Percentiles rank a stretch among this genome's conserved stretches.
Conservation (phyloP, 1,284 basidiomycete species). For the Papiliotrema terrestris region DNA sequence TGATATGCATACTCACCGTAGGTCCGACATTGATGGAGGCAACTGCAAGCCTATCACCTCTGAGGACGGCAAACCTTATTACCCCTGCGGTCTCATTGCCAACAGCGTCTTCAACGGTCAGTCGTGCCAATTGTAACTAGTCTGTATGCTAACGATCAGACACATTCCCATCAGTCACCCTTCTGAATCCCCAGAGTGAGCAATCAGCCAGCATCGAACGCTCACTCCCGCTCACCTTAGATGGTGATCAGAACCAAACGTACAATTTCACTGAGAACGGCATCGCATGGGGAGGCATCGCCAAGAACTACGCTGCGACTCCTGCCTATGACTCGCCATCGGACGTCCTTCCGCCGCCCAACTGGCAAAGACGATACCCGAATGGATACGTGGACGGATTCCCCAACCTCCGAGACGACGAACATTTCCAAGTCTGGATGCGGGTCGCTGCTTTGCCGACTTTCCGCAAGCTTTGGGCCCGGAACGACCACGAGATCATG, state of each 20-base stretch:
- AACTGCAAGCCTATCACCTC: slow-evolving; percentile 86
- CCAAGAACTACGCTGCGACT: slow-evolving; percentile 74
- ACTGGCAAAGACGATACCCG: slow-evolving; percentile 73
- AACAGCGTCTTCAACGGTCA: slow-evolving; percentile 96
- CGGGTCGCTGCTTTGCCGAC: slow-evolving; percentile 93
- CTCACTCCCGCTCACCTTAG: slow-evolving; percentile 25
- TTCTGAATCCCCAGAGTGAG: slow-evolving; percentile 55
- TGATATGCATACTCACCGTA: slow-evolving; percentile 2
- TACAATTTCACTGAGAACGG: slow-evolving; percentile 76
- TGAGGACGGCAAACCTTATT: slow-evolving; percentile 61
- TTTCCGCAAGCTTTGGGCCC: slow-evolving; percentile 89
- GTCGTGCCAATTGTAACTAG: slow-evolving; percentile 23
- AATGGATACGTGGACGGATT: slow-evolving; percentile 70
- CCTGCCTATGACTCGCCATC: slow-evolving; percentile 56
- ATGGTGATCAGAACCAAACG: slow-evolving; percentile 52
- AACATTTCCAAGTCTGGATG: slow-evolving; percentile 99
- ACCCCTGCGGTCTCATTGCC: slow-evolving; percentile 95
- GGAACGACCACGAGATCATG: slow-evolving; percentile 80
- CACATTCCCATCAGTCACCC: slow-evolving; percentile 66
- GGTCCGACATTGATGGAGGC: slow-evolving; percentile 60
- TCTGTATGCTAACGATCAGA: slow-evolving; percentile 53
- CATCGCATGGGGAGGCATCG: slow-evolving; percentile 93
- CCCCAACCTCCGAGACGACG: slow-evolving; percentile 72
- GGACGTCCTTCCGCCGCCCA: slow-evolving; percentile 85
- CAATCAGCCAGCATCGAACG: background rate